These are phyloP conservation scores for Alectoria sarmentosa DNA, from an alignment of 495 filamentous ascomycete genomes.

Conservation along the genomic window DNA sequence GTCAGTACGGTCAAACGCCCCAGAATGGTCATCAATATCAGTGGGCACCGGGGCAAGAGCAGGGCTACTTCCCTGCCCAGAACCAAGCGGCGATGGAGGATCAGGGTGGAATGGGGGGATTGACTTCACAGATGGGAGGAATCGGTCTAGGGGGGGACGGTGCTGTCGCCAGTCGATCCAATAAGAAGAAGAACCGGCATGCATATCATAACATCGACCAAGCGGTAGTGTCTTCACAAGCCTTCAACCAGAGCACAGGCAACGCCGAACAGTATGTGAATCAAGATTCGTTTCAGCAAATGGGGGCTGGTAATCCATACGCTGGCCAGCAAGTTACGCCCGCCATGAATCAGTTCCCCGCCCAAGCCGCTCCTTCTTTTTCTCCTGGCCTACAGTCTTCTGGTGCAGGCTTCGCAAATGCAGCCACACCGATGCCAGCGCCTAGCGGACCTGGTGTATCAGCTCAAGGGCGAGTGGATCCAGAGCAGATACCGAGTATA, in stretches of 20 bases:
- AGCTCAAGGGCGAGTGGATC: constrained; percentile 72
- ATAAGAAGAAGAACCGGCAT: constrained; percentile 91
- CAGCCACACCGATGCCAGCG: constrained; percentile 18
- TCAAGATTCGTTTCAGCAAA: constrained; percentile 50
- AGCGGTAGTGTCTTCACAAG: constrained; percentile 53
- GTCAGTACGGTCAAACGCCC: constrained; percentile 23
- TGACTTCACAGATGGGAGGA: constrained; percentile 82
- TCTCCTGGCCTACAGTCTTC: constrained; percentile 39
- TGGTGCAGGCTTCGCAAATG: constrained; percentile 16
- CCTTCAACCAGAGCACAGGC: constrained; percentile 53
- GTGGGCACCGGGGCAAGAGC: constrained; percentile 27
- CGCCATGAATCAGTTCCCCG: constrained; percentile 54
- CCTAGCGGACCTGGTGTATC: constrained; percentile 40
- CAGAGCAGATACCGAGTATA: constrained; percentile 90
- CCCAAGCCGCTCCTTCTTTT: constrained; percentile 51
- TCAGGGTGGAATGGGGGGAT: constrained; percentile 46
- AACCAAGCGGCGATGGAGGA: constrained; percentile 20
- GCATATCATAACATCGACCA: constrained; percentile 84
- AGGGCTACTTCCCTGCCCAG: constrained; percentile 29
- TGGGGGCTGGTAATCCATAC: constrained; percentile 30
- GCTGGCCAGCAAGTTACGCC: constrained; percentile 45
- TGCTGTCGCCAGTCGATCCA: constrained; percentile 45
- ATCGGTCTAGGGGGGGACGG: constrained; percentile 65
- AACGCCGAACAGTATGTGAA: constrained; percentile 66
- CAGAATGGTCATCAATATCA: constrained; percentile 28